Conservation (phyloP, 805 yeast genomes). For the Metschnikowia kunwiensis region DNA sequence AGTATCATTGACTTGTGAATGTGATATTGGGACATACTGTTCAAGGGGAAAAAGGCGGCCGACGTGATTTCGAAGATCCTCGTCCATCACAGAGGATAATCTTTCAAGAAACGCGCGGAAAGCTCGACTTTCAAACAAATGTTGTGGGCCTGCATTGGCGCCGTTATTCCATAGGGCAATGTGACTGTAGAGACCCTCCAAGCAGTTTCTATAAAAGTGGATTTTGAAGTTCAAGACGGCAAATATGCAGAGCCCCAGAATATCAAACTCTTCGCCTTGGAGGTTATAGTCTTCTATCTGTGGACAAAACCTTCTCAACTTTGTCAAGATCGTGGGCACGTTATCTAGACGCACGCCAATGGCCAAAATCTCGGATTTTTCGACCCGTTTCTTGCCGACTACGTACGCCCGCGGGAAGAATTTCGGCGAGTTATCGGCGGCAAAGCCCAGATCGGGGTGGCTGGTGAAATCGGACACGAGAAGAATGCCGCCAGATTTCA, state of each 20-base stretch:
- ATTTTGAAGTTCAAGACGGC: conserved; percentile 8
- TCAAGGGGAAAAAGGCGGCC: too few relatives aligned
- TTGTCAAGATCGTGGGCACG: conserved; percentile 7
- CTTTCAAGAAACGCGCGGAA: too few relatives aligned
- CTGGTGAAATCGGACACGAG: conserved; percentile 20
- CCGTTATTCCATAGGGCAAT: conserved; percentile 3
- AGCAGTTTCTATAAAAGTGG: conserved; percentile 4
- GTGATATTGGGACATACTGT: too few relatives aligned
- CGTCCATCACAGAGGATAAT: too few relatives aligned
- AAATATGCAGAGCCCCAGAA: conserved; percentile 9
- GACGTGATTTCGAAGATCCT: too few relatives aligned
- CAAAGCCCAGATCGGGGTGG: conserved; percentile 10
- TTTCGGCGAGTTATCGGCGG: conserved; percentile 4
- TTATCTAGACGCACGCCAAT: conserved; percentile 7
- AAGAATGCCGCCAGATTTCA: conserved; percentile 9
- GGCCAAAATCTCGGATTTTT: conserved; percentile 8
- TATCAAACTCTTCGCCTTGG: conserved; percentile 1
- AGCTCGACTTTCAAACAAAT: too few relatives aligned
- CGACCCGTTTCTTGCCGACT: conserved; percentile 5
- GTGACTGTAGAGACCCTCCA: conserved; percentile 14
- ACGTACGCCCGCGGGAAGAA: conserved; percentile 7
- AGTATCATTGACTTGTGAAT: too few relatives aligned
- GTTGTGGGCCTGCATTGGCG: too few relatives aligned
- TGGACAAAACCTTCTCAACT: too few relatives aligned
- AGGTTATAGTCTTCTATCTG: too few relatives aligned